Evolutionary conservation across 495 filamentous ascomycete genomes (phyloP), one percentile per base, ranked within the genome.

Genomic region (Trichodelitschia bisporula): DNA sequence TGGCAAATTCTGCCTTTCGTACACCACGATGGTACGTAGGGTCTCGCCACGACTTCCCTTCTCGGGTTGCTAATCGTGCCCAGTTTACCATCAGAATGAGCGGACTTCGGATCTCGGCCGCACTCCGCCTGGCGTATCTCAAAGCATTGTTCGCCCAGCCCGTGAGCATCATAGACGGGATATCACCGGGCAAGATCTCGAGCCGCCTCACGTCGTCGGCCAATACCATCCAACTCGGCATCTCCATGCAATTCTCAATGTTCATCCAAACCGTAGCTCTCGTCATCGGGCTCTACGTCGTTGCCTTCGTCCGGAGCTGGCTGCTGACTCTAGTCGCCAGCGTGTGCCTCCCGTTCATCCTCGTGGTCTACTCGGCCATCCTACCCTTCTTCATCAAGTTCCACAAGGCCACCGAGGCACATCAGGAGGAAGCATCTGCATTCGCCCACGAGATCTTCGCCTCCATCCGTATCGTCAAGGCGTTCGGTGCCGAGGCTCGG

Each of bases 401-500:
- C 10, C 54, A 58, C 18, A 56, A 64, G 44, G 54, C 57, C 13
- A 59, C 66, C 13, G 57, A 71, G 38, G 51, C 60, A 35, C 54
- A 59, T 3, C 63, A 72, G 29, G 64, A 60, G 14, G 60, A 68
- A 27, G 68, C 68, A 0, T 64, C 66, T 0, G 60, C 60, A 13
- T 49, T 69, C 8, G 64, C 69, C 5, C 66, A 64, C 32, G 69
- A 48, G 32, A 44, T 48, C 6, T 48, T 48, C 35, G 36, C 36
- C 5, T 48, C 45, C 4, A 48, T 48, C 24, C 39, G 45, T 24
- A 70, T 72, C 47, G 51, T 73, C 23, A 56, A 61, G 16, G 70
- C 69, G 5, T 72, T 66, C 35, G 66, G 69, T 13, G 69, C 68
- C 0, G 64, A 72, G 37, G 38, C 39, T 10, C 62, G 58, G 31